Evolutionary conservation across 331 rosid genomes (phyloP).

Genomic region (Malus hybrid): DNA sequence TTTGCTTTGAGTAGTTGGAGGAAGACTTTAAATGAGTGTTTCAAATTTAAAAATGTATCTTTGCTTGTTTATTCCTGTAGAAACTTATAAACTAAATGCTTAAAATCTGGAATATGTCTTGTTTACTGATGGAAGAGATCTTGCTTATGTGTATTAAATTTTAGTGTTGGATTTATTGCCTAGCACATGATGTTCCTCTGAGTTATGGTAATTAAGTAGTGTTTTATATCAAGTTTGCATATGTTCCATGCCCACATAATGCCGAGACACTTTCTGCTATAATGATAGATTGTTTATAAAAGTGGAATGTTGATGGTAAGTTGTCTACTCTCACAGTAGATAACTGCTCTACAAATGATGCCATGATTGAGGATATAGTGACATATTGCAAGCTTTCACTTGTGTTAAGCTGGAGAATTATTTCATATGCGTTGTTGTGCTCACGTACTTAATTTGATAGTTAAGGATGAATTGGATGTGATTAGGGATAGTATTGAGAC

Average conservation of each 20-base stretch:
- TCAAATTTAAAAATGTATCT: too few relatives aligned
- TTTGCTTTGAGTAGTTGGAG: too few relatives aligned
- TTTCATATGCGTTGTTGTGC: neutral
- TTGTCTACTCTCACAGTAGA: neutral
- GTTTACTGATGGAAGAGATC: too few relatives aligned
- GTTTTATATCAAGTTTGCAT: too few relatives aligned
- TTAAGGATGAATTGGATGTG: neutral
- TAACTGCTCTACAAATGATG: neutral
- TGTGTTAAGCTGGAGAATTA: neutral
- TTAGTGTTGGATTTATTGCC: too few relatives aligned
- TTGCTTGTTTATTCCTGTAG: too few relatives aligned
- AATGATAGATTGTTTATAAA: neutral
- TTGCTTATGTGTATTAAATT: too few relatives aligned
- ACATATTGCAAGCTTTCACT: neutral
- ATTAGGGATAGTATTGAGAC: neutral
- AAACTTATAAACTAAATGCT: too few relatives aligned
- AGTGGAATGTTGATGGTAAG: neutral
- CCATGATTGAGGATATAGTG: neutral
- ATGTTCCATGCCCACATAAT: neutral
- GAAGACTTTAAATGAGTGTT: too few relatives aligned
- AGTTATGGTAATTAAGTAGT: too few relatives aligned
- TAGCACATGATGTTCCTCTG: too few relatives aligned
- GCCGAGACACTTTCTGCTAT: neutral
- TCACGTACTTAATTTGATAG: neutral
- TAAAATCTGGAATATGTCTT: too few relatives aligned